These are phyloP conservation scores for Pichia sp. DNA, from an alignment of 1,139 yeast species.

Conservation along the genomic window DNA sequence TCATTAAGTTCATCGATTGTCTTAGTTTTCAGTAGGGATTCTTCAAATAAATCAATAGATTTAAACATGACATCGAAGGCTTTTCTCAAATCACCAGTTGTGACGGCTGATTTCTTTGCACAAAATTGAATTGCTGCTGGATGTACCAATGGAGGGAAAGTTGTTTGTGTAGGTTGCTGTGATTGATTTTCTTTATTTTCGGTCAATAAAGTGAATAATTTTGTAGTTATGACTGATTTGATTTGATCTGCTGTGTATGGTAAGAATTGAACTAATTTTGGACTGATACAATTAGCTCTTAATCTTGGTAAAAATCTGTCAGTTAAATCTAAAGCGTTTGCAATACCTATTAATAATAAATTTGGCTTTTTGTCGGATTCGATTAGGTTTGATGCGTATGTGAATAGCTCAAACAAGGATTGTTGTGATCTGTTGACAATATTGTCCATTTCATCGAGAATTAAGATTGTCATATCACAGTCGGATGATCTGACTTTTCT, in stretches of 20 bases:
- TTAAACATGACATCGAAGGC: constrained; percentile 88
- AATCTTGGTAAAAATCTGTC: constrained; percentile 83
- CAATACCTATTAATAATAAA: constrained; percentile 76
- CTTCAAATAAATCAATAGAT: constrained; percentile 74
- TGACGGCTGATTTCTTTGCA: constrained; percentile 81
- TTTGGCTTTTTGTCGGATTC: constrained; percentile 42
- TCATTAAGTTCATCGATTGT: constrained; percentile 24
- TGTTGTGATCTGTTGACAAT: constrained; percentile 72
- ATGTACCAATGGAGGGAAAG: constrained; percentile 55
- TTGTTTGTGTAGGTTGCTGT: constrained; percentile 34
- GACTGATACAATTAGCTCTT: constrained; percentile 66
- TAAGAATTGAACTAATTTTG: constrained; percentile 67
- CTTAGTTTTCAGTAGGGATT: constrained; percentile 23
- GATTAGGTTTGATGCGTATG: constrained; percentile 53
- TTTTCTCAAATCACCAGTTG: constrained; percentile 89
- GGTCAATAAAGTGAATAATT: constrained; percentile 36
- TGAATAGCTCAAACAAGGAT: constrained; percentile 73
- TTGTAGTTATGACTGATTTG: constrained; percentile 54
- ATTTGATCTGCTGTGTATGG: constrained; percentile 87
- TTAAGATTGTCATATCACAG: constrained; percentile 47
- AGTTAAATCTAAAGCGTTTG: constrained; percentile 89
- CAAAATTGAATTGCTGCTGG: constrained; percentile 83
- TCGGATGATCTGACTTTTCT: background rate
- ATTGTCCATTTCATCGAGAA: constrained; percentile 90
- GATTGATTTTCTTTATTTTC: constrained; percentile 8